Base-by-base conservation (phyloP, 164 flowering plant species). In the Saururus chinensis region DNA sequence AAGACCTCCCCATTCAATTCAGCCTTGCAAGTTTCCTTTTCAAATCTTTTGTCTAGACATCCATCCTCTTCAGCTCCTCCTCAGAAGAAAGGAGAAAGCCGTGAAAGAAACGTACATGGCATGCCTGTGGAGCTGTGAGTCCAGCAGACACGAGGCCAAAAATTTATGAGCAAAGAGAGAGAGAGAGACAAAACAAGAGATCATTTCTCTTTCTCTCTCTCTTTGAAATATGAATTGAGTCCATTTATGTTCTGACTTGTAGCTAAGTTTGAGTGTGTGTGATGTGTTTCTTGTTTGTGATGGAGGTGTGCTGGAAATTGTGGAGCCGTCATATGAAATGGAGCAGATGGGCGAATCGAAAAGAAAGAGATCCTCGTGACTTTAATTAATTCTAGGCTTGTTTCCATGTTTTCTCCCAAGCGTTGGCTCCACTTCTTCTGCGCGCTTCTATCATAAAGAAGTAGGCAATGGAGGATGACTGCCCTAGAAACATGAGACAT, bases 361-460 rank as follows among this genome's bases (percentile, higher is more conserved):
- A 13, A 55, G 57, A 42, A 42, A 26, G 57, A 7, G 57, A 55
- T 55, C 19, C 57, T 55, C 57, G 57, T 55, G 57, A 55, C 57
- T 55, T 55, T 55, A 55, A 22, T 55, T 10, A 55, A 10, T 55
- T n/a, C 12, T 10, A 42, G 49, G 49, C 5, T 9, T 42, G 7
- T 42, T 42, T 42, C 49, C 12, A 42, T 42, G 12, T 42, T 42
- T 14, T 42, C 49, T 42, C 49, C 14, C 17, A 42, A 10, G 14
- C 9, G 9, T 42, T 9, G 49, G 49, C 37, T 30, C 2, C 37
- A 30, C 37, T 30, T 30, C 37, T 19, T 19, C 56, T 7, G 9
- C n/a, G n/a, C n/a, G 56, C 56, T 53, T n/a, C 23, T 53, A 21
- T 21, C 20, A 8, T 53, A n/a, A 53, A 53, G 20, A 53, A 53